These are phyloP conservation scores for Chrysosphaeria jannelii DNA, from an alignment of 2,329 filamentous ascomycete genomes.

Conservation along the genomic window DNA sequence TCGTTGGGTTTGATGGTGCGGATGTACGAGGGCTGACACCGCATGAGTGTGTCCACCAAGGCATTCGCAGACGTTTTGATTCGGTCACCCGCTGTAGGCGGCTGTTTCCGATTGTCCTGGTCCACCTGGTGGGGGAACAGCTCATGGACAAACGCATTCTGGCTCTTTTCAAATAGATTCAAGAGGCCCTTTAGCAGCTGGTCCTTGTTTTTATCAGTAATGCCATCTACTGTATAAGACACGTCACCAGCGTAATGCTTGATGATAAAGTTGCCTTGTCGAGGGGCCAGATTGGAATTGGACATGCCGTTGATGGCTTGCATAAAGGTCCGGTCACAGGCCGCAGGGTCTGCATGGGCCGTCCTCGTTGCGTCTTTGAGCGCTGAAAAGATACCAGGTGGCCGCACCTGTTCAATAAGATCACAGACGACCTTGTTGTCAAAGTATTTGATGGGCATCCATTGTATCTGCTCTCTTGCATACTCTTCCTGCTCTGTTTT, in stretches of 20 bases:
- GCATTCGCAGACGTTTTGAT: slow-evolving; percentile 89
- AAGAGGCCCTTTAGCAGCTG: slow-evolving; percentile 82
- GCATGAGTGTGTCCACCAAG: slow-evolving; percentile 83
- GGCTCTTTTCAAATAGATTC: slow-evolving; percentile 56
- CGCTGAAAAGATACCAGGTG: slow-evolving; percentile 77
- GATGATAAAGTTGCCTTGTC: slow-evolving; percentile 90
- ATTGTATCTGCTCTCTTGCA: slow-evolving; percentile 79
- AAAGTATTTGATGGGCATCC: slow-evolving; percentile 98
- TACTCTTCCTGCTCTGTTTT: slow-evolving; percentile 98
- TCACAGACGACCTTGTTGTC: slow-evolving; percentile 99
- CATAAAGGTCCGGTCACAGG: slow-evolving; percentile 88
- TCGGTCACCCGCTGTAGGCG: slow-evolving; percentile 84
- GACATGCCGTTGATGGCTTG: slow-evolving; percentile 73
- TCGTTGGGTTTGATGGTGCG: slow-evolving; percentile 98
- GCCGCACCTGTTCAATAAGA: slow-evolving; percentile 71
- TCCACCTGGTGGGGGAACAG: slow-evolving; percentile 85
- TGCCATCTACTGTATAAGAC: slow-evolving; percentile 75
- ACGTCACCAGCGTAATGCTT: slow-evolving; percentile 98
- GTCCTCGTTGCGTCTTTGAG: slow-evolving; percentile 96
- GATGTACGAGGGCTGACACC: slow-evolving; percentile 90
- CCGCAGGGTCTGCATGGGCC: slow-evolving; percentile 82
- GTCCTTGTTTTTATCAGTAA: slow-evolving; percentile 99
- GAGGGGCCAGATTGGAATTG: slow-evolving; percentile 68
- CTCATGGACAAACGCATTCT: slow-evolving; percentile 60
- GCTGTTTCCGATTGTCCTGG: slow-evolving; percentile 79